Base-by-base conservation (phyloP, 768 basidiomycete species). In the Saitozyma sp. region DNA sequence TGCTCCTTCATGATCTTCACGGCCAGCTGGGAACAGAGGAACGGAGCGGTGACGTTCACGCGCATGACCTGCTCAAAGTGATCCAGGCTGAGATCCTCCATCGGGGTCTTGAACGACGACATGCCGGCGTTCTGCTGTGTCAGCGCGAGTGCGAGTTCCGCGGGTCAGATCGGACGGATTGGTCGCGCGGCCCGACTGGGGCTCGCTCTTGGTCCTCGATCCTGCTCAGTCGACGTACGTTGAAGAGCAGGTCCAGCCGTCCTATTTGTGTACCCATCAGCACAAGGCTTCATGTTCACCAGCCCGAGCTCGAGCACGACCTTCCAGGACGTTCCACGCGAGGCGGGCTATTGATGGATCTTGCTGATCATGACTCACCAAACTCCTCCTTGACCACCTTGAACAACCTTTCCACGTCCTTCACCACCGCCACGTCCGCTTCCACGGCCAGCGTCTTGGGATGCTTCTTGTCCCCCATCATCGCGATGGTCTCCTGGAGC, bases 1-100 rank as follows among this genome's bases (percentile, higher is more conserved):
- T 92, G 89, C 0, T 76, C 69, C 74, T 89, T 91, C 84, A 91
- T 91, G 1, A 85, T 77, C 59, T 76, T 83, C 70, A 90, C 82
- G 0, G 90, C 90, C 65, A 90, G 87, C 9, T 88, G 85, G 0
- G 88, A 87, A 71, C 89, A 90, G 9, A 91, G 81, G 78, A 90
- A 90, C 0, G 86, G 81, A 0, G 84, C 90, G n/a, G 85, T 74
- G 46, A 91, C 80, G 79, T 92, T 92, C 46, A 89, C 83, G 61
- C 86, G 82, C 61, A 91, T 76, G 37, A 89, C 85, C 8, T 61
- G 40, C 9, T 68, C 55, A 50, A 65, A 71, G 11, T 59, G 49
- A 6, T 62, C 57, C 80, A 82, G 20, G 52, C 83, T 82, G 76
- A 92, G 88, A 3, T 83, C 80, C 16, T 83, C 84, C 8, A 90